A percentile compares a stretch with the other conserved stretches of the same genome.
Conservation (phyloP, 169 alveolate genomes). For the Plasmodium knowlesi region DNA sequence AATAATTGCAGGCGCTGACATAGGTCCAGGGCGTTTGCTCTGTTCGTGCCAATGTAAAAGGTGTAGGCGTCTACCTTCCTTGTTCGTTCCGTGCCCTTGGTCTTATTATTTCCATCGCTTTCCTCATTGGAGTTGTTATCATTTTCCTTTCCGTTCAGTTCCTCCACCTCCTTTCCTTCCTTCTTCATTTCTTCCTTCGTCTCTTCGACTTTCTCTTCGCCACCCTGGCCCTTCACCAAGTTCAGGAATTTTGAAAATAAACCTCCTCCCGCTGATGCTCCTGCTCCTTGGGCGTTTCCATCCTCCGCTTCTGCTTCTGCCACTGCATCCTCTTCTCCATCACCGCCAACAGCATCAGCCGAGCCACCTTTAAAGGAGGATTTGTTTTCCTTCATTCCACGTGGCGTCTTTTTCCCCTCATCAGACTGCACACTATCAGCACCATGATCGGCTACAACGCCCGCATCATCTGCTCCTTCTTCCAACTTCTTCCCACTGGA, state of each 20-base stretch:
- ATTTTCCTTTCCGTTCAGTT: not conserved
- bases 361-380: not conserved
- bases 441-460: not conserved
- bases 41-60: slow-evolving; percentile 77
- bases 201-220: not conserved
- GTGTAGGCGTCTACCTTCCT: slow-evolving; percentile 75
- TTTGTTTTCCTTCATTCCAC: not conserved
- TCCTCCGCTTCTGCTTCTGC: slow-evolving; percentile 38
- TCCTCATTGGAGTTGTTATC: slow-evolving; percentile 32
- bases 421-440: not conserved
- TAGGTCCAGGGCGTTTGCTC: slow-evolving; percentile 81
- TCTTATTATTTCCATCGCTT: slow-evolving; percentile 36
- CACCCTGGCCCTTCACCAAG: not conserved
- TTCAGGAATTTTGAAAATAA: slow-evolving; percentile 1
- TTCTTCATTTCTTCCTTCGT: not conserved
- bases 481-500: slow-evolving; percentile 79
- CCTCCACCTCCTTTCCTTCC: not conserved
- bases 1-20: slow-evolving; percentile 77
- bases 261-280: slow-evolving; percentile 1
- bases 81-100: slow-evolving; percentile 20
- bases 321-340: not conserved
- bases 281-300: slow-evolving; percentile 69
- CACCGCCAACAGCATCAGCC: not conserved
- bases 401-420: slow-evolving; percentile 38
- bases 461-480: slow-evolving; percentile 12